Evolutionary conservation across 768 basidiomycete species (phyloP).

Genomic region (Suillus decipiens): DNA sequence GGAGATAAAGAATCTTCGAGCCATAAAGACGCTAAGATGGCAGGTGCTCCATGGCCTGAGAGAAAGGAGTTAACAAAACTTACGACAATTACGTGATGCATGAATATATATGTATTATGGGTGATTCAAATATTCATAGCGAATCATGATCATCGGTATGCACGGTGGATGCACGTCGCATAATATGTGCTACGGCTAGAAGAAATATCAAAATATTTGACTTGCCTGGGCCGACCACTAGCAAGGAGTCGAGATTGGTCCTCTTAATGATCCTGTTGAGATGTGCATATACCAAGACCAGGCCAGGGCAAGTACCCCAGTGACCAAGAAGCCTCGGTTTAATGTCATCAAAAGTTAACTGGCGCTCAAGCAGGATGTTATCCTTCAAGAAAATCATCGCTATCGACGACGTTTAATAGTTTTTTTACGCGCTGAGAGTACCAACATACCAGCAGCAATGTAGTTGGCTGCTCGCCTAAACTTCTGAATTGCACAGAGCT

Average conservation of each 20-base stretch:
- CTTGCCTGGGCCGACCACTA: conserved; percentile 77
- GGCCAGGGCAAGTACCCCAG: conserved; percentile 84
- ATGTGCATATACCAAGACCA: conserved; percentile 72
- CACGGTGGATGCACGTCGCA: neutral
- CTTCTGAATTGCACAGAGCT: conserved; percentile 51
- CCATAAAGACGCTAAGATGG: conserved; percentile 83
- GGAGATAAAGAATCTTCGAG: conserved; percentile 71
- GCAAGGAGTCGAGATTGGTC: conserved; percentile 62
- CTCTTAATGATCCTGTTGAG: conserved; percentile 64
- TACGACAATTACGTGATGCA: conserved; percentile 5
- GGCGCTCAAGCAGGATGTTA: conserved; percentile 66
- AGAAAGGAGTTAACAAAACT: neutral
- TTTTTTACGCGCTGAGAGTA: conserved; percentile 4
- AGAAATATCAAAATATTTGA: neutral
- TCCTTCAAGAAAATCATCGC: conserved; percentile 86
- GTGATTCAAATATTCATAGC: too few relatives aligned
- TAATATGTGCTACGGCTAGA: too few relatives aligned
- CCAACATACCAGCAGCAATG: conserved; percentile 62
- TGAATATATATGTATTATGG: neutral
- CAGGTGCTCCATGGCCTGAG: conserved; percentile 82
- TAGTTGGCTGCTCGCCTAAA: conserved; percentile 69
- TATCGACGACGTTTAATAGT: conserved; percentile 22
- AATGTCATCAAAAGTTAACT: conserved; percentile 66
- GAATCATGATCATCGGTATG: neutral
- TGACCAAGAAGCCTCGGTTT: conserved; percentile 82